Evolutionary conservation across 805 yeast species (phyloP).

Genomic region (Teunomyces atbi): DNA sequence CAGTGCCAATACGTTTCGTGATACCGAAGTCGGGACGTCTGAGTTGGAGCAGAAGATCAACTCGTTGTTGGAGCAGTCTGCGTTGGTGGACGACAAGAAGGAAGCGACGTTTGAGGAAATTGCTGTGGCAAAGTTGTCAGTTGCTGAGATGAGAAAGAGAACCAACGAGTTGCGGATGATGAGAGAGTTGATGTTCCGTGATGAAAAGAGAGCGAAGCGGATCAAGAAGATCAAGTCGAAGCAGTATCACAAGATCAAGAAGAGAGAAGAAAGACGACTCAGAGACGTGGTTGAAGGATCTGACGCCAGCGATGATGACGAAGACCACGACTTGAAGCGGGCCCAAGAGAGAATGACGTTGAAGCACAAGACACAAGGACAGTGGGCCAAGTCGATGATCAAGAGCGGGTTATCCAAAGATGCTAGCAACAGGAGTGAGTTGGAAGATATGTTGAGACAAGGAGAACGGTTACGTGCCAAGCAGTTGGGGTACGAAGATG

Average conservation of each 20-base stretch:
- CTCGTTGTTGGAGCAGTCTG: conserved; percentile 59
- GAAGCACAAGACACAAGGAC: conserved; percentile 82
- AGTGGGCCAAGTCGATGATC: conserved; percentile 90
- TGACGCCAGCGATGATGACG: conserved; percentile 48
- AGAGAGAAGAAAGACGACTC: conserved; percentile 75
- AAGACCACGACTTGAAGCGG: conserved; percentile 69
- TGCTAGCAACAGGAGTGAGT: conserved; percentile 75
- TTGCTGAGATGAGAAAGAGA: conserved; percentile 74
- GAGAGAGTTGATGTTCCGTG: conserved; percentile 96
- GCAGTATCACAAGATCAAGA: conserved; percentile 78
- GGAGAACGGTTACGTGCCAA: conserved; percentile 75
- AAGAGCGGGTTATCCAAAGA: conserved; percentile 90
- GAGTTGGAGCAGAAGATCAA: conserved; percentile 70
- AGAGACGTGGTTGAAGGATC: conserved; percentile 65
- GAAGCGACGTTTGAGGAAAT: conserved; percentile 86
- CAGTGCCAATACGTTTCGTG: conserved; percentile 31
- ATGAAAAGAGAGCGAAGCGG: conserved; percentile 86
- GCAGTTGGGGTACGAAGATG: conserved; percentile 65
- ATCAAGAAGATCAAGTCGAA: conserved; percentile 94
- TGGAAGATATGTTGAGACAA: conserved; percentile 91
- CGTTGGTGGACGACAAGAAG: conserved; percentile 66
- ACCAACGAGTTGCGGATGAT: conserved; percentile 81
- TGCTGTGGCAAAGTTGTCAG: conserved; percentile 74
- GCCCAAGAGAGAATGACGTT: conserved; percentile 92
- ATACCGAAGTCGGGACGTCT: conserved; percentile 19